Percentiles rank a stretch among this genome's conserved stretches.
These are phyloP conservation scores for Plasmodium gaboni DNA, from an alignment of 169 alveolate species.

Conservation along the genomic window DNA sequence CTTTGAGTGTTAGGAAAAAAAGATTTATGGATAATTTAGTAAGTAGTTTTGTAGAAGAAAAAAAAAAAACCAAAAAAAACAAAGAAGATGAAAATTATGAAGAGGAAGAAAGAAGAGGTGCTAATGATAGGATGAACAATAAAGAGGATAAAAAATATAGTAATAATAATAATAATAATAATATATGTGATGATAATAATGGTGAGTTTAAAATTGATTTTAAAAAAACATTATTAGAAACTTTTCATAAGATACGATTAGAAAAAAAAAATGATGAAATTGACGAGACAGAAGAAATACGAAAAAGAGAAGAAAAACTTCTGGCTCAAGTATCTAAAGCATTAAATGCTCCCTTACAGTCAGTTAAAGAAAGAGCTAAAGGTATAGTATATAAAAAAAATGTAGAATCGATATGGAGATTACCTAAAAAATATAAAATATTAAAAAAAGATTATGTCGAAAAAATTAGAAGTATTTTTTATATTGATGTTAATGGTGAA, in stretches of 20 bases:
- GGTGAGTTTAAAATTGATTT: constrained; percentile 18
- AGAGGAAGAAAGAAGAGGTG: background rate
- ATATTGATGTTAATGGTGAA: constrained; percentile 90
- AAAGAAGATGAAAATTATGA: background rate
- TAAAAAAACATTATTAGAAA: constrained; percentile 62
- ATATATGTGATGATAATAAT: background rate
- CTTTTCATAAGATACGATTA: constrained; percentile 40
- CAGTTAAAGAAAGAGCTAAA: constrained; percentile 84
- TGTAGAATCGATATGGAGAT: constrained; percentile 79
- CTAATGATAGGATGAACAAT: background rate
- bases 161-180: constrained; percentile 15
- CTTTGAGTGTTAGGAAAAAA: constrained; percentile 44
- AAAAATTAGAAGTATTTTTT: constrained; percentile 80
- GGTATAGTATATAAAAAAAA: constrained; percentile 76
- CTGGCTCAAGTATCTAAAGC: constrained; percentile 76
- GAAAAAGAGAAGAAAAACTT: constrained; percentile 67
- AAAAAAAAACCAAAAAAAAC: constrained; percentile 37
- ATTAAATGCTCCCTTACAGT: constrained; percentile 76
- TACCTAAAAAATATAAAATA: constrained; percentile 81
- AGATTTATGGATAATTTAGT: constrained; percentile 67
- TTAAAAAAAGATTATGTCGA: constrained; percentile 77
- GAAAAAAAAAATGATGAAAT: constrained; percentile 58
- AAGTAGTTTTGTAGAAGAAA: constrained; percentile 50
- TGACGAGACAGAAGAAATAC: constrained; percentile 65
- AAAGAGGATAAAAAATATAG: background rate